Conservation (phyloP, 164 flowering plant genomes). For the Chloranthus sessilifolius region DNA sequence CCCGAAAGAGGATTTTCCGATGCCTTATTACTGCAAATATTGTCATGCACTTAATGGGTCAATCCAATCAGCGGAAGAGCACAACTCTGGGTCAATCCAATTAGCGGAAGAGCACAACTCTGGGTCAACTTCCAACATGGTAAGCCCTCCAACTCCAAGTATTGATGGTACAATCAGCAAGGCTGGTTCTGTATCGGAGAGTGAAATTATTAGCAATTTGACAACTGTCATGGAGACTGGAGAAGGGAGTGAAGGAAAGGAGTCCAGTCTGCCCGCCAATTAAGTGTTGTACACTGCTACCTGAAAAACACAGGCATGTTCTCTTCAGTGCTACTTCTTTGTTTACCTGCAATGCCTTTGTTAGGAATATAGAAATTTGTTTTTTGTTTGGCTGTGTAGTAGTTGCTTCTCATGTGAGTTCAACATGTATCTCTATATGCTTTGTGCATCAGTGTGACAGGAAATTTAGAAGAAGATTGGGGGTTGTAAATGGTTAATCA, state of each 20-base stretch:
- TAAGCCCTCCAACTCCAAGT: constrained; percentile 12
- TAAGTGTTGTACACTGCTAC: no score
- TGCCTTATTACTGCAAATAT: constrained; percentile 84
- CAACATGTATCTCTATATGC: no score
- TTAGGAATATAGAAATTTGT: no score
- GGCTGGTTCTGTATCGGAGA: neutral
- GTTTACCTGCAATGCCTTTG: no score
- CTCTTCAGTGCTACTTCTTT: no score
- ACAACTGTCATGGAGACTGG: constrained; percentile 1
- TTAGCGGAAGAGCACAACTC: constrained; percentile 38
- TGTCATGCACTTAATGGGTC: constrained; percentile 74
- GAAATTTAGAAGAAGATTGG: no score
- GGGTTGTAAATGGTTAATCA: no score
- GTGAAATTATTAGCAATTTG: neutral
- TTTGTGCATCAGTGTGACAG: no score
- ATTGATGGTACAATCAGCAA: constrained; percentile 4
- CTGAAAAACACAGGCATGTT: no score
- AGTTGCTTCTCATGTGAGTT: no score
- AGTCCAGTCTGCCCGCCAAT: neutral
- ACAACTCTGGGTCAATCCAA: constrained; percentile 28
- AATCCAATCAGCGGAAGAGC: constrained; percentile 32
- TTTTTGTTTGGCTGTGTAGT: no score
- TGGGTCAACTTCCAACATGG: constrained; percentile 19
- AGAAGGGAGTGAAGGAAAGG: neutral
- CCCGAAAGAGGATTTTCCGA: constrained; percentile 80